phyloP scores from a whole-genome alignment of 352 stramenopile genomes.

The Blastocystis hominis region DNA sequence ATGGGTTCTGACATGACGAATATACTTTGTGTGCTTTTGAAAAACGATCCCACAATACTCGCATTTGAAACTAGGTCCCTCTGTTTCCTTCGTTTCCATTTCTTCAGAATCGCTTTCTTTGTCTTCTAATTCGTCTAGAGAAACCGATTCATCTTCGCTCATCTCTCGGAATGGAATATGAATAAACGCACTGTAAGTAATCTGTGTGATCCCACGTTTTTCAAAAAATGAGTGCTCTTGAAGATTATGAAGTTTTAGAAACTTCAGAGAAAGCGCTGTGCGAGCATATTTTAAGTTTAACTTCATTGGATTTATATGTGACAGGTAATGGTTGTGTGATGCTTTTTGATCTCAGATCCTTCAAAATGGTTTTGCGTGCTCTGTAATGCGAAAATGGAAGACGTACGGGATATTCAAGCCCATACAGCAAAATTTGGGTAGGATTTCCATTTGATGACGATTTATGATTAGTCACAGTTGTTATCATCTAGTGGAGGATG shows the following conservation, averaged over 20 bases:
- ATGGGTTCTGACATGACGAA: slow-evolving; percentile 16
- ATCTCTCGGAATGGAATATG: neutral
- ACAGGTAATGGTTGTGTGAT: neutral
- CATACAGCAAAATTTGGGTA: neutral
- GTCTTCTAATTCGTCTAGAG: neutral
- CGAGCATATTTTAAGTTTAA: neutral
- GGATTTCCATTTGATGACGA: neutral
- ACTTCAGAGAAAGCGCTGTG: neutral
- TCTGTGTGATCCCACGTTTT: neutral
- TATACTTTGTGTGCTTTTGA: slow-evolving; percentile 21
- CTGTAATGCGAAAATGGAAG: neutral
- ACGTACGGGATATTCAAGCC: neutral
- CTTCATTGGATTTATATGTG: neutral
- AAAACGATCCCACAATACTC: neutral
- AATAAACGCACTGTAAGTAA: neutral
- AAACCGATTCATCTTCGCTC: neutral
- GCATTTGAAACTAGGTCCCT: neutral
- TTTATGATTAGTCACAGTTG: neutral
- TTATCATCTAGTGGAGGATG: neutral
- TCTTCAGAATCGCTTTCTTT: neutral
- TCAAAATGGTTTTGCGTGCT: neutral
- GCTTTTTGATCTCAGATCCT: neutral
- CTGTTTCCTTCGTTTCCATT: neutral
- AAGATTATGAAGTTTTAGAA: neutral
- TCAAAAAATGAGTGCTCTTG: neutral